Evolutionary conservation across 2,329 filamentous ascomycete species (phyloP).

Genomic region (Albifimbria verrucaria): DNA sequence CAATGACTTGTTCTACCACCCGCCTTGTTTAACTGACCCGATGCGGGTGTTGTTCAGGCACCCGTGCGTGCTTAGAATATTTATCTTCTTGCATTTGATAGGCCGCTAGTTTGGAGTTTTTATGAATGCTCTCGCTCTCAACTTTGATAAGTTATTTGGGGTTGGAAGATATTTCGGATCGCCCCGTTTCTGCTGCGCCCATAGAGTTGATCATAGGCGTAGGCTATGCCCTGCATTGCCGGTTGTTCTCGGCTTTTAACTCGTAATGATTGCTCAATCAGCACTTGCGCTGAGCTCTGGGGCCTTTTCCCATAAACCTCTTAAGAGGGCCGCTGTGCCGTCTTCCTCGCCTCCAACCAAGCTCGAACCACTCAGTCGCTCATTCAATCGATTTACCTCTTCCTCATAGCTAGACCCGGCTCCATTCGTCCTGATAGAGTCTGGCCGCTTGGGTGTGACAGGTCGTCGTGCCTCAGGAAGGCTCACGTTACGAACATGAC

Average conservation of each 20-base stretch:
- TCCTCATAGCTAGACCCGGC: slow-evolving; percentile 44
- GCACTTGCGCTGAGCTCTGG: slow-evolving; percentile 53
- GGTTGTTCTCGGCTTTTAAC: neutral
- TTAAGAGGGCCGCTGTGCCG: slow-evolving; percentile 47
- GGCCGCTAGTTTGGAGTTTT: no score
- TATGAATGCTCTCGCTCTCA: no score
- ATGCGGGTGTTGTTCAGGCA: no score
- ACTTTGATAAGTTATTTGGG: no score
- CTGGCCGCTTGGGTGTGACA: slow-evolving; percentile 26
- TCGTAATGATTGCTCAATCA: slow-evolving; percentile 11
- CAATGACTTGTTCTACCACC: neutral
- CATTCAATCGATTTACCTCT: slow-evolving; percentile 37
- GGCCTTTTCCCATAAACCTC: slow-evolving; percentile 61
- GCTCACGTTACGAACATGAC: slow-evolving; percentile 37
- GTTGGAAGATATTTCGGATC: no score
- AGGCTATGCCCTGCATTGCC: neutral
- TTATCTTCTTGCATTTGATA: no score
- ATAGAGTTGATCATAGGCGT: no score
- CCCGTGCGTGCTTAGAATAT: no score
- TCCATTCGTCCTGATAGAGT: slow-evolving; percentile 35
- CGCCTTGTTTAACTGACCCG: no score
- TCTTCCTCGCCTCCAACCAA: slow-evolving; percentile 47
- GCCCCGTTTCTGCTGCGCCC: no score
- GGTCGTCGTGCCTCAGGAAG: slow-evolving; percentile 31
- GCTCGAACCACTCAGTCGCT: slow-evolving; percentile 47